Conservation (phyloP, 2,329 filamentous ascomycete species). For the Fusarium hostae region DNA sequence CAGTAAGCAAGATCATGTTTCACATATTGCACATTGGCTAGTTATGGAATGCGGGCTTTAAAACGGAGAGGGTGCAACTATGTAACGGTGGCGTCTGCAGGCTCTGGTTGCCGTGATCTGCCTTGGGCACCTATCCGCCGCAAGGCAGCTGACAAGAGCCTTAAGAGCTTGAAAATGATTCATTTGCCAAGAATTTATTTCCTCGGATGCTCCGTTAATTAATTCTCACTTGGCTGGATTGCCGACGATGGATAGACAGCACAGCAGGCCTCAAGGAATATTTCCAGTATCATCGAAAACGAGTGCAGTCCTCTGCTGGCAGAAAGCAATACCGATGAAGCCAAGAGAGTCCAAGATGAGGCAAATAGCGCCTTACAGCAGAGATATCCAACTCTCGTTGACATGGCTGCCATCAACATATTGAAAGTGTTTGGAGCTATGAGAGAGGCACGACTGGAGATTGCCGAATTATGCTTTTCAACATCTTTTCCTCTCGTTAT, state of each 20-base stretch:
- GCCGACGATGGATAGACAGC: neutral
- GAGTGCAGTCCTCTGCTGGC: neutral
- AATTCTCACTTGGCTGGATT: neutral
- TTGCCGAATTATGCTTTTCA: neutral
- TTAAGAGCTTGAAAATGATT: neutral
- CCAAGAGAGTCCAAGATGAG: neutral
- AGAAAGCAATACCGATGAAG: neutral
- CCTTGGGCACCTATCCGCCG: neutral
- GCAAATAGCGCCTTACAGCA: neutral
- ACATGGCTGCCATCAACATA: neutral
- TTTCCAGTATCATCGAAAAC: neutral
- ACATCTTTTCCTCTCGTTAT: neutral
- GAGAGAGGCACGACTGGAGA: neutral
- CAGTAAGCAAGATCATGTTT: neutral
- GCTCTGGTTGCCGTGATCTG: neutral
- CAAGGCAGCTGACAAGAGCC: neutral
- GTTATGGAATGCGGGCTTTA: neutral
- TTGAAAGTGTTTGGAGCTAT: neutral
- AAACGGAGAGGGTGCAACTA: neutral
- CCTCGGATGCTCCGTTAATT: too few relatives aligned
- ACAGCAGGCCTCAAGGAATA: neutral
- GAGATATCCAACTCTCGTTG: neutral
- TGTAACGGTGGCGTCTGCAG: neutral
- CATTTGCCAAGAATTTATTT: neutral
- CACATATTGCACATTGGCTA: rapidly evolving